These are phyloP conservation scores for Silene conica DNA, from an alignment of 148 eudicot species.

Conservation along the genomic window DNA sequence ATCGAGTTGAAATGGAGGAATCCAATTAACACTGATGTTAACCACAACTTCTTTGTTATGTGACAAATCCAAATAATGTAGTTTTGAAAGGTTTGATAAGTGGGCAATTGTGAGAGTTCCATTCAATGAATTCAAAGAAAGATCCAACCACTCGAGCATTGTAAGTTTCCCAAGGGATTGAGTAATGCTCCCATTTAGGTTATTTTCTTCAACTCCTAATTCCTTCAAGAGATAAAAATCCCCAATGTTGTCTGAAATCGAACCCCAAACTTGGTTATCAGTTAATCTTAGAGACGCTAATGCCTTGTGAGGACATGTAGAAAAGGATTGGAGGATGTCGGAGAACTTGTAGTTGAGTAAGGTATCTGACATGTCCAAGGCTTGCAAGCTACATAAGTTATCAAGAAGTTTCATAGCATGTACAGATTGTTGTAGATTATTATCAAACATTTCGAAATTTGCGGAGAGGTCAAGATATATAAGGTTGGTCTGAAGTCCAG, in stretches of 20 bases:
- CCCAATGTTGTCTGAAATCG: no score
- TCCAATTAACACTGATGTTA: neutral
- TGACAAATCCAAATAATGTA: conserved; percentile 19
- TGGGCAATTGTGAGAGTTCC: conserved; percentile 23
- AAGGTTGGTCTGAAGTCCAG: no score
- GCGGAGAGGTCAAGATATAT: neutral
- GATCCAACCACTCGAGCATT: neutral
- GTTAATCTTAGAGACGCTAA: no score
- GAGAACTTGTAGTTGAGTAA: neutral
- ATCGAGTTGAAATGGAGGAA: no score
- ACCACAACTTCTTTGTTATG: conserved; percentile 17
- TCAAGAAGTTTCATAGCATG: neutral
- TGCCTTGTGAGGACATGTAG: no score
- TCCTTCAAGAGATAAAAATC: no score
- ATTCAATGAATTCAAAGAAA: conserved; percentile 23
- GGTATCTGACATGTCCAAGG: neutral
- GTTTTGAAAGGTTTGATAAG: conserved; percentile 23
- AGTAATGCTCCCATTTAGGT: no score
- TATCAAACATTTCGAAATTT: conserved; percentile 13
- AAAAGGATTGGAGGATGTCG: conserved; percentile 2
- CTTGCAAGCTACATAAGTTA: no score
- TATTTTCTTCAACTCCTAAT: no score
- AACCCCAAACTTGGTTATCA: no score
- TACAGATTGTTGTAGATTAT: neutral
- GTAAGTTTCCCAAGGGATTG: no score